Conservation (phyloP, 305 asterid species). For the Solanum hybrid region DNA sequence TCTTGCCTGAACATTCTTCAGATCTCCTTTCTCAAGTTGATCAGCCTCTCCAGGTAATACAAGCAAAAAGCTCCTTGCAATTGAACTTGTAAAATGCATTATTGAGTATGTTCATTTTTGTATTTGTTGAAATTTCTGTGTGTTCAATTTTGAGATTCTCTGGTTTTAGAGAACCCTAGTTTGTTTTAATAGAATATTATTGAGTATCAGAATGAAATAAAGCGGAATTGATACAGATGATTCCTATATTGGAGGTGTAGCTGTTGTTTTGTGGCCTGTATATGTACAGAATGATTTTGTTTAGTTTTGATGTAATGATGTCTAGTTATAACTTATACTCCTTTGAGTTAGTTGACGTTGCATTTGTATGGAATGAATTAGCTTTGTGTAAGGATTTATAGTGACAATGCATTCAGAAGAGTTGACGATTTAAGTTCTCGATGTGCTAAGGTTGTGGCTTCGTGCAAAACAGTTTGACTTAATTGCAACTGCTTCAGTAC, state of each 20-base stretch:
- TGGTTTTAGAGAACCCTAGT: background rate
- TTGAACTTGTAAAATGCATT: background rate
- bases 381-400: background rate
- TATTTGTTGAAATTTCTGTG: background rate
- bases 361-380: background rate
- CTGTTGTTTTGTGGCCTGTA: background rate
- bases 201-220: background rate
- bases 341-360: background rate
- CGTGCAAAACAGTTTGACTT: background rate
- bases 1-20: slow-evolving; percentile 80
- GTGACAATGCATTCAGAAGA: background rate
- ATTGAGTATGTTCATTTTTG: background rate
- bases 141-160: background rate
- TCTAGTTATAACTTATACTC: background rate
- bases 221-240: background rate
- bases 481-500: background rate
- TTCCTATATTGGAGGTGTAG: background rate
- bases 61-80: background rate
- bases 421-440: background rate
- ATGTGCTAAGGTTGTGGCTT: slow-evolving; percentile 4
- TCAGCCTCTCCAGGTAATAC: slow-evolving; percentile 82
- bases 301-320: background rate
- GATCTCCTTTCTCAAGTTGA: slow-evolving; percentile 98
- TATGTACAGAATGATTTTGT: background rate
- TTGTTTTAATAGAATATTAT: background rate